phyloP scores from a whole-genome alignment of 2,329 filamentous ascomycete genomes.

The Pestalotiopsis sp. region DNA sequence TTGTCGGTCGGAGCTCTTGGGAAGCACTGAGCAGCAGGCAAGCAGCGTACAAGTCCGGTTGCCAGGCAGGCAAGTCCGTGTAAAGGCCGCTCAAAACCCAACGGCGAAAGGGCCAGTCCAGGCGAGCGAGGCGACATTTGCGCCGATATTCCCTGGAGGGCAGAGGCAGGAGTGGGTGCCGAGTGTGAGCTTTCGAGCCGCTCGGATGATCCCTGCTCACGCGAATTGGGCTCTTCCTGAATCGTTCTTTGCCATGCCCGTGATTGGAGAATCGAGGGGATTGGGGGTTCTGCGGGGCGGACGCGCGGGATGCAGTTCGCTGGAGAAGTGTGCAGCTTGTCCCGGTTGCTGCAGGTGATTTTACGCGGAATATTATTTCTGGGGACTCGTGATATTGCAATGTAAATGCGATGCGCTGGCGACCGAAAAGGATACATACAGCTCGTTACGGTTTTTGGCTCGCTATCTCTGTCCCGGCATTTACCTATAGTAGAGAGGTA shows the following conservation, averaged over 20 bases:
- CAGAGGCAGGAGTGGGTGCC: neutral
- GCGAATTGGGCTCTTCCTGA: conserved; percentile 11
- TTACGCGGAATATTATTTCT: conserved; percentile 7
- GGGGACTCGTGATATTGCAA: conserved; percentile 11
- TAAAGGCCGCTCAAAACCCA: neutral
- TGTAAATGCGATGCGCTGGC: neutral
- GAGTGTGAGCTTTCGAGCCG: neutral
- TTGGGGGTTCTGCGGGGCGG: conserved; percentile 10
- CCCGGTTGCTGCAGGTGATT: conserved; percentile 6
- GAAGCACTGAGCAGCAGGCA: neutral
- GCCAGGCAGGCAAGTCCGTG: neutral
- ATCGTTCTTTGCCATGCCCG: conserved; percentile 1
- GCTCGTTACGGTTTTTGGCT: neutral
- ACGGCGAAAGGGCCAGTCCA: neutral
- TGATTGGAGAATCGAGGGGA: conserved; percentile 12
- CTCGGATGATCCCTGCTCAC: conserved; percentile 5
- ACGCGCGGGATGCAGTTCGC: conserved; percentile 11
- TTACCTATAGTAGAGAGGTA: neutral
- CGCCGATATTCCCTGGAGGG: neutral
- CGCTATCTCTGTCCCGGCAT: neutral
- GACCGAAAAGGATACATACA: neutral
- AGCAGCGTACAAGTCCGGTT: neutral
- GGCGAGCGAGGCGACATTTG: conserved; percentile 1
- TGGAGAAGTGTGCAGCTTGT: conserved; percentile 1
- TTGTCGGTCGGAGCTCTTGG: neutral